A percentile compares a stretch with the other conserved stretches of the same genome.
Evolutionary conservation across 2,329 filamentous ascomycete genomes (phyloP).

Genomic region (Trichoderma afroharzianum): DNA sequence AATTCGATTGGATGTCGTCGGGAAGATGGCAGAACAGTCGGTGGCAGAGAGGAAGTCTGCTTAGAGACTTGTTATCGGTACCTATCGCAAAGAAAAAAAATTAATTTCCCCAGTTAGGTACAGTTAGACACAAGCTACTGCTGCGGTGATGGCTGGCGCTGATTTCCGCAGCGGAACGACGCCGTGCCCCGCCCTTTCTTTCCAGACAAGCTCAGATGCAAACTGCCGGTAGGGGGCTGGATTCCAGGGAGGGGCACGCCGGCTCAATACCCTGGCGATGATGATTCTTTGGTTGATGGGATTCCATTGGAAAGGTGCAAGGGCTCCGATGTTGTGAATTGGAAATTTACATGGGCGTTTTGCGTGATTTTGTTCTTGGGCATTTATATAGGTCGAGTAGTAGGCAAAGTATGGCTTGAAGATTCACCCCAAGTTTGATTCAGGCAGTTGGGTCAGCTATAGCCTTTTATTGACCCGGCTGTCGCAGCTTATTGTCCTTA

Average conservation of each 20-base stretch:
- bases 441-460: not conserved
- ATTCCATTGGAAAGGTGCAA: not conserved
- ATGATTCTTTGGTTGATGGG: not conserved
- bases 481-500: not conserved
- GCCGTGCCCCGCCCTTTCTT: constrained; percentile 6
- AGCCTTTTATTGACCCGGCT: not conserved
- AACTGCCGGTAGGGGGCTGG: not conserved
- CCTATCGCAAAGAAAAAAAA: constrained; percentile 4
- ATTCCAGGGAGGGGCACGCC: constrained; percentile 11
- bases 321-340: not conserved
- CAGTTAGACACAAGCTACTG: not conserved
- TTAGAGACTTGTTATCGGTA: not conserved
- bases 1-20: not conserved
- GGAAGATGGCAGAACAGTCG: not conserved
- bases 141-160: not conserved
- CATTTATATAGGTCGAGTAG: not conserved
- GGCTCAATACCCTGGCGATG: not conserved
- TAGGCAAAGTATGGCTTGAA: not conserved
- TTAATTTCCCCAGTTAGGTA: not conserved
- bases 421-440: not conserved
- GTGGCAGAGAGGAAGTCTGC: not conserved
- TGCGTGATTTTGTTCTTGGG: not conserved
- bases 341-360: not conserved
- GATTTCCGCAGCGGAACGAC: constrained; percentile 10
- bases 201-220: not conserved